A percentile compares a stretch with the other conserved stretches of the same genome.
These are phyloP conservation scores for Pythium sukuiense DNA, from an alignment of 352 stramenopile genomes.

Conservation along the genomic window DNA sequence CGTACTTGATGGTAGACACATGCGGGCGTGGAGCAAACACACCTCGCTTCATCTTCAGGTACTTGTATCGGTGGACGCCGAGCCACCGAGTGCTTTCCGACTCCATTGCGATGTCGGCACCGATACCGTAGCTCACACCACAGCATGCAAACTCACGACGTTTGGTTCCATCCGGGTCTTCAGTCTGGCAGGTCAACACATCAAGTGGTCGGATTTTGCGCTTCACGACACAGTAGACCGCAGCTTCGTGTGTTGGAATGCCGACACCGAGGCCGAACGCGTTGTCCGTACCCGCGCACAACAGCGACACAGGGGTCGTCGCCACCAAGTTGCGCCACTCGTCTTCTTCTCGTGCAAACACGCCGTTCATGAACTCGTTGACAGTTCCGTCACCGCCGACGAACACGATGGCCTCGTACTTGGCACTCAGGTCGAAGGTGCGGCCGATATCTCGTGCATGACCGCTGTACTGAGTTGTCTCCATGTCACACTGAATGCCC, in stretches of 20 bases:
- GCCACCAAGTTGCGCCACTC: constrained; percentile 74
- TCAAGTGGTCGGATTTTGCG: constrained; percentile 80
- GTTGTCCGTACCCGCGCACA: constrained; percentile 75
- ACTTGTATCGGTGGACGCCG: constrained; percentile 71
- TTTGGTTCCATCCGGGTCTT: constrained; percentile 43
- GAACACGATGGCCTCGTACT: constrained; percentile 80
- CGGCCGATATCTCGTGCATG: constrained; percentile 75
- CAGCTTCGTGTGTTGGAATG: constrained; percentile 58
- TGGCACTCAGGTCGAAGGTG: constrained; percentile 47
- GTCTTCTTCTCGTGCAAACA: constrained; percentile 65
- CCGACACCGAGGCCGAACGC: constrained; percentile 75
- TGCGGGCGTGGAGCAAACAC: constrained; percentile 52
- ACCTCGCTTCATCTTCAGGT: constrained; percentile 68
- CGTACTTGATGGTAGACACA: constrained; percentile 67
- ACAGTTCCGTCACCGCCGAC: constrained; percentile 76
- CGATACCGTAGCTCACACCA: constrained; percentile 72
- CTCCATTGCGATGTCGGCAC: constrained; percentile 71
- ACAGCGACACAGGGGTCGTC: constrained; percentile 67
- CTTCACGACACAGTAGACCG: constrained; percentile 81
- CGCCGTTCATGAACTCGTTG: constrained; percentile 87
- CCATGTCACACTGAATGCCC: constrained; percentile 72
- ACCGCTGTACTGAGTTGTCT: constrained; percentile 70
- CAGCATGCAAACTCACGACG: constrained; percentile 74
- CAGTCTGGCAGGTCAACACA: constrained; percentile 57
- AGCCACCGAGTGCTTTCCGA: constrained; percentile 72